Evolutionary conservation across 768 basidiomycete species (phyloP).

Genomic region (Tephrocybe sp.): DNA sequence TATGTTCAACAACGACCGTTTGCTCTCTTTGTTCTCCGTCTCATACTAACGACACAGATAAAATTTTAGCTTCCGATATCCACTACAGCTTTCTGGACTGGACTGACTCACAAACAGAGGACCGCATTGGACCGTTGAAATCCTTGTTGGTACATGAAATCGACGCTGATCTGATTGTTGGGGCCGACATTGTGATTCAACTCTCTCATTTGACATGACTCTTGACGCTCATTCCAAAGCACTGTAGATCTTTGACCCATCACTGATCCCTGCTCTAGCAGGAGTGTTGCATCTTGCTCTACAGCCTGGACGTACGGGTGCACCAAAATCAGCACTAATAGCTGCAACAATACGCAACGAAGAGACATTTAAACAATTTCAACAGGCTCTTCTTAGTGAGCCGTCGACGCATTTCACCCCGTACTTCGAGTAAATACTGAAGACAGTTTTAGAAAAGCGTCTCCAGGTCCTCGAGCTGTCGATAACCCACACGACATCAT

Average conservation of each 20-base stretch:
- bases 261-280: conserved; percentile 57
- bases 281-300: conserved; percentile 48
- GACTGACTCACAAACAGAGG: conserved; percentile 51
- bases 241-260: conserved; percentile 66
- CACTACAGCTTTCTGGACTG: conserved; percentile 59
- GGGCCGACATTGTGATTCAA: conserved; percentile 66
- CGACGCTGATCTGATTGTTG: conserved; percentile 59
- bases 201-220: neutral
- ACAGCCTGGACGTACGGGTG: conserved; percentile 16
- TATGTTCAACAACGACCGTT: too few species aligned
- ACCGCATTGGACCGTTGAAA: conserved; percentile 21
- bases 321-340: conserved; percentile 37
- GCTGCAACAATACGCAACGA: conserved; percentile 60
- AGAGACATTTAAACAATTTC: conserved; percentile 48
- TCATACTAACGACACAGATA: conserved; percentile 39
- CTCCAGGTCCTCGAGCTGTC: conserved; percentile 29
- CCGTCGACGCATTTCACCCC: neutral
- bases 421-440: conserved; percentile 10
- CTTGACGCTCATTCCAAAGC: neutral
- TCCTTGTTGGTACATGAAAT: conserved; percentile 41
- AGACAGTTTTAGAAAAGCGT: conserved; percentile 14
- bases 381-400: conserved; percentile 33
- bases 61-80: conserved; percentile 48
- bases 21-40: too few species aligned
- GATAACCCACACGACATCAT: conserved; percentile 14